A percentile compares a stretch with the other conserved stretches of the same genome.
Evolutionary conservation across 2,329 filamentous ascomycete genomes (phyloP).

Genomic region (Tolypocladium paradoxum): DNA sequence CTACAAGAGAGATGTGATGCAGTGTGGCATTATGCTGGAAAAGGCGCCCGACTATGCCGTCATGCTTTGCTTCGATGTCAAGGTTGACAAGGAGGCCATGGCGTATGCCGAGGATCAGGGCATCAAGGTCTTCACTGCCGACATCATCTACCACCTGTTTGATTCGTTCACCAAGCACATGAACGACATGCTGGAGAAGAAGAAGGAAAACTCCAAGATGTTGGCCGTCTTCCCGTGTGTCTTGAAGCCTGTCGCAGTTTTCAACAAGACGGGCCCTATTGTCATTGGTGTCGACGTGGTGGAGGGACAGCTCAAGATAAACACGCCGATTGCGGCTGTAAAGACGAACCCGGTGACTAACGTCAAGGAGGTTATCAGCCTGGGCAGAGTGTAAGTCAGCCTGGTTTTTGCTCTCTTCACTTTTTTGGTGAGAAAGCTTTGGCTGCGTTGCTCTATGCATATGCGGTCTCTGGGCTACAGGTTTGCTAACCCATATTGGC

Average conservation of each 20-base stretch:
- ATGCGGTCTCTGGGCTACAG: slow-evolving; percentile 6
- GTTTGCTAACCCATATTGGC: slow-evolving; percentile 17
- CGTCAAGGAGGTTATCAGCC: slow-evolving; percentile 68
- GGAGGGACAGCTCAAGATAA: slow-evolving; percentile 77
- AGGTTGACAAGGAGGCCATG: slow-evolving; percentile 93
- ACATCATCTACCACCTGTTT: slow-evolving; percentile 98
- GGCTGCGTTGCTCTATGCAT: no score
- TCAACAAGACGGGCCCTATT: slow-evolving; percentile 97
- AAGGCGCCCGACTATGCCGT: slow-evolving; percentile 93
- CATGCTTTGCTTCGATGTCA: slow-evolving; percentile 99
- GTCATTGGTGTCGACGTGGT: slow-evolving; percentile 90
- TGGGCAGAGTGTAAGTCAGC: slow-evolving; percentile 85
- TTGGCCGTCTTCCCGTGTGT: slow-evolving; percentile 95
- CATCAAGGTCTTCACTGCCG: slow-evolving; percentile 95
- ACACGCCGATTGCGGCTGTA: slow-evolving; percentile 82
- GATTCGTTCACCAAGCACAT: slow-evolving; percentile 95
- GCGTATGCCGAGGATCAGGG: slow-evolving; percentile 86
- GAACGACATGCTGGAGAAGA: slow-evolving; percentile 73
- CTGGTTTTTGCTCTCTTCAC: not conserved
- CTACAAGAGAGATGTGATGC: slow-evolving; percentile 96
- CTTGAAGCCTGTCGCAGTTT: slow-evolving; percentile 78
- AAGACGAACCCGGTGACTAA: slow-evolving; percentile 71
- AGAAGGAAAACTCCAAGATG: slow-evolving; percentile 94
- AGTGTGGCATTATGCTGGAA: slow-evolving; percentile 90
- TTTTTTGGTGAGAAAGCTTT: not conserved